Conservation (phyloP, 2,329 filamentous ascomycete species). For the Ophiostoma ips region DNA sequence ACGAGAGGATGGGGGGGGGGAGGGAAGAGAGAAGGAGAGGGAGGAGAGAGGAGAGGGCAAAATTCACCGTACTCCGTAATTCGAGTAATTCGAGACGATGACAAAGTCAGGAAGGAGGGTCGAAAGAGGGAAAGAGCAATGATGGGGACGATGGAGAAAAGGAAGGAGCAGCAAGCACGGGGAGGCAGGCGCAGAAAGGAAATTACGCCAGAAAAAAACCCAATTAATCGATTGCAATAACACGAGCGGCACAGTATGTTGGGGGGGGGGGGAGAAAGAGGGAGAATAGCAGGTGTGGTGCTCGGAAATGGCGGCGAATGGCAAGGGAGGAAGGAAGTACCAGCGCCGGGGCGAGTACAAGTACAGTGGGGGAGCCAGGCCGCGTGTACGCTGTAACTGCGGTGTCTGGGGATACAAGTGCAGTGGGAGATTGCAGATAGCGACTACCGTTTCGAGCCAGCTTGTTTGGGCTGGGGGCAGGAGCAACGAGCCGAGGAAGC, state of each 20-base stretch:
- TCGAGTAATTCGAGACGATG: background rate
- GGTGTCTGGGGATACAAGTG: constrained; percentile 3
- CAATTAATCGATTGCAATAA: background rate
- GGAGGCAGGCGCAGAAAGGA: background rate
- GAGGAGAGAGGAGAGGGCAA: background rate
- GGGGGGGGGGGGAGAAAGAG: too few relatives aligned
- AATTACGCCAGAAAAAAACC: background rate
- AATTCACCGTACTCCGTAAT: too few relatives aligned
- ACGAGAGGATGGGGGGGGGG: background rate
- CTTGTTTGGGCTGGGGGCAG: background rate
- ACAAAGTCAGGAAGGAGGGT: background rate
- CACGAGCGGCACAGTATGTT: background rate
- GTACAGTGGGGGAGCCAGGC: background rate
- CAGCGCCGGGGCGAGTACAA: constrained; percentile 1
- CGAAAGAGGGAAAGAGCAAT: background rate
- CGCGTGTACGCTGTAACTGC: background rate
- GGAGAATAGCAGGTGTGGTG: too few relatives aligned
- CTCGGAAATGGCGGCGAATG: constrained; percentile 6
- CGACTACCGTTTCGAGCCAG: background rate
- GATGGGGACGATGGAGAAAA: constrained; percentile 1
- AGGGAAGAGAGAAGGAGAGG: background rate
- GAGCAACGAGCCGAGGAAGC: too few relatives aligned
- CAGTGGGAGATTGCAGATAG: background rate
- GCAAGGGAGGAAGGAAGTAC: constrained; percentile 3
- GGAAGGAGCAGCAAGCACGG: constrained; percentile 1